Percentiles rank a stretch among this genome's conserved stretches.
Evolutionary conservation across 768 basidiomycete species (phyloP).

Genomic region (Lyophyllum atratum): DNA sequence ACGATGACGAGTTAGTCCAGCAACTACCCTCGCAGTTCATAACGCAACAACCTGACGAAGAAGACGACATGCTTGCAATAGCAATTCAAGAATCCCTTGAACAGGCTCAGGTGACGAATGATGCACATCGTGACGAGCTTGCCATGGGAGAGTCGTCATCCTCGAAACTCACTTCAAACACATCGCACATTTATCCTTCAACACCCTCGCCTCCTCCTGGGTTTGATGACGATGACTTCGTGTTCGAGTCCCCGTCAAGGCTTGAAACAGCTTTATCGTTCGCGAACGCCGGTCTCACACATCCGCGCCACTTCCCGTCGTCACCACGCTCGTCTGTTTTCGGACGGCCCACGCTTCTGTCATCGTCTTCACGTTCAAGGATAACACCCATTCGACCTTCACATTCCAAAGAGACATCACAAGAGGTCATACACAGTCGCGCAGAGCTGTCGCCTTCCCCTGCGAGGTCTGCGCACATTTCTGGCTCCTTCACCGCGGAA

Average conservation of each 20-base stretch:
- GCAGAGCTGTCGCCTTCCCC: background rate
- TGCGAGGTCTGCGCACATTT: background rate
- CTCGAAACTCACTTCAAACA: constrained; percentile 7
- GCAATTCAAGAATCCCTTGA: constrained; percentile 68
- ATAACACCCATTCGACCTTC: constrained; percentile 1
- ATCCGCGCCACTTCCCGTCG: constrained; percentile 9
- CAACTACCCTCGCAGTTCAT: background rate
- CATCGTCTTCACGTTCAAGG: constrained; percentile 11
- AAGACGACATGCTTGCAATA: constrained; percentile 51
- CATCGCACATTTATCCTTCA: background rate
- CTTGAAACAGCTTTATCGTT: constrained; percentile 71
- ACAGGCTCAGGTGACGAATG: constrained; percentile 13
- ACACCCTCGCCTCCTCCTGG: background rate
- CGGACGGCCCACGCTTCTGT: constrained; percentile 30
- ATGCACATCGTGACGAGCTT: background rate
- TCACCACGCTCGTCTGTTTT: constrained; percentile 23
- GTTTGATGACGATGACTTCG: constrained; percentile 21
- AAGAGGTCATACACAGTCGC: background rate
- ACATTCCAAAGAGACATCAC: background rate
- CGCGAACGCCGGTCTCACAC: constrained; percentile 54
- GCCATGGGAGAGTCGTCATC: constrained; percentile 6
- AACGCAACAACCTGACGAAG: constrained; percentile 40
- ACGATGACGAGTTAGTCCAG: constrained; percentile 40
- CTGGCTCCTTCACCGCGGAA: background rate
- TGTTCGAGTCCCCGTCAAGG: constrained; percentile 36